Base-by-base conservation (phyloP, 306 rosid genomes). In the Trichosanthes truncata region DNA sequence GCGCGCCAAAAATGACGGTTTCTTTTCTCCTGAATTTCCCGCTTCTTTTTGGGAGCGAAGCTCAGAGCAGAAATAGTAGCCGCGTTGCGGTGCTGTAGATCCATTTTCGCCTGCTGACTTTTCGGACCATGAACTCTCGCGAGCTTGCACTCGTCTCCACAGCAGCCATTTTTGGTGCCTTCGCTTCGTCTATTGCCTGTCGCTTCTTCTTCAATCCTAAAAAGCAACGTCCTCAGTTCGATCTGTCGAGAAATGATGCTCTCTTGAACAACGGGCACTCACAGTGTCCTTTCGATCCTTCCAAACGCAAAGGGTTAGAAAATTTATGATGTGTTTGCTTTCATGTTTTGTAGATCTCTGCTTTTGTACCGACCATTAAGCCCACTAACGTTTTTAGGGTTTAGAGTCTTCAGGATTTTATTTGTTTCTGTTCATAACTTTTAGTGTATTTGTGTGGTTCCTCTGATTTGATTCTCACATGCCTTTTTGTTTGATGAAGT, bases 301-400 rank as follows among this genome's bases (percentile, higher is more conserved):
- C 97, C 81, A 95, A 90, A 83, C 91, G 98, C 53, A 38, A 83
- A 62, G 91, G 89, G 97, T 95, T 29, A 48, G 13, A 9, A 21
- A 66, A 73, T 45, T 53, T 36, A 11, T 53, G 29, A 38, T 9
- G 45, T 3, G 41, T 35, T 6, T 33, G 12, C 15, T 14, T 26
- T 15, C 59, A 13, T 29, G 29, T 77, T 25, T 26, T 21, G 1
- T 48, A 57, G 72, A 33, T 3, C 41, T 78, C 13, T 74, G 60
- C 75, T 23, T 31, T 48, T 78, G 23, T 0, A 17, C 20, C 71
- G 46, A 65, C 25, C 46, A 3, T 71, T 33, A n/a, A n/a, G 52
- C 53, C 18, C 26, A 23, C 79, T 12, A 45, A 71, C 45, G 48
- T 75, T 55, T 41, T 43, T 75, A 46, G 77, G 79, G 80, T 68